Evolutionary conservation across 2,329 filamentous ascomycete species (phyloP).

Genomic region (Cercospora nicotianae): DNA sequence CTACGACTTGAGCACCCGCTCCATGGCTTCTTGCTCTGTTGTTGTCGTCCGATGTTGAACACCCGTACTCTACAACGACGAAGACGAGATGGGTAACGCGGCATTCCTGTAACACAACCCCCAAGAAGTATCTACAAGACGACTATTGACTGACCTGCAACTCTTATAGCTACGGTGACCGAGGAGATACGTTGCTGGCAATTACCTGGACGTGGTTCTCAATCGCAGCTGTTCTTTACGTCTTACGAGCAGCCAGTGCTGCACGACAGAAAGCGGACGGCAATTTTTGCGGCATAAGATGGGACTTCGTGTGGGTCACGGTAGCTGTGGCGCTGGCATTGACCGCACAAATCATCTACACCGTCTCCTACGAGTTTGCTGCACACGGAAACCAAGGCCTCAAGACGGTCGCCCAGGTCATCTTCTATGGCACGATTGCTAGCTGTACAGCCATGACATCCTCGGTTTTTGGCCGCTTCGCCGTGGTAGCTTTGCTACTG

Average conservation of each 20-base stretch:
- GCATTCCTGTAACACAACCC: not conserved
- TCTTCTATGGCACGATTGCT: constrained; percentile 7
- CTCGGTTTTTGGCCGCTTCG: constrained; percentile 17
- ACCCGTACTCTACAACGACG: not conserved
- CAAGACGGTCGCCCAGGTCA: not conserved
- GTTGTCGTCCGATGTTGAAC: not conserved
- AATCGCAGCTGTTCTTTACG: constrained; percentile 16
- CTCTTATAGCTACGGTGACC: constrained; percentile 10
- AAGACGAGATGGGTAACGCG: not conserved
- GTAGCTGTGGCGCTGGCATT: constrained; percentile 10
- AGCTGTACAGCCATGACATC: constrained; percentile 7
- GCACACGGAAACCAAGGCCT: not conserved
- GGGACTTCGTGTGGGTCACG: constrained; percentile 20
- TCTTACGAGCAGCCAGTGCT: constrained; percentile 14
- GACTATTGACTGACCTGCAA: not conserved
- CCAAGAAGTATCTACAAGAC: not conserved
- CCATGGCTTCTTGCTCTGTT: not conserved
- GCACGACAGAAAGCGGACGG: constrained; percentile 5
- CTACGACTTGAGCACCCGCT: not conserved
- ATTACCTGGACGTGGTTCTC: constrained; percentile 23
- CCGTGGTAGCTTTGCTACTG: constrained; percentile 17
- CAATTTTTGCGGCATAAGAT: constrained; percentile 13
- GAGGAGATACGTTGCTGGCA: constrained; percentile 12
- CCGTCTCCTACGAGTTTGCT: constrained; percentile 3
- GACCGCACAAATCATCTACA: not conserved